A percentile compares a stretch with the other conserved stretches of the same genome.
Conservation (phyloP, 345 rosid species). For the Salix caprea region DNA sequence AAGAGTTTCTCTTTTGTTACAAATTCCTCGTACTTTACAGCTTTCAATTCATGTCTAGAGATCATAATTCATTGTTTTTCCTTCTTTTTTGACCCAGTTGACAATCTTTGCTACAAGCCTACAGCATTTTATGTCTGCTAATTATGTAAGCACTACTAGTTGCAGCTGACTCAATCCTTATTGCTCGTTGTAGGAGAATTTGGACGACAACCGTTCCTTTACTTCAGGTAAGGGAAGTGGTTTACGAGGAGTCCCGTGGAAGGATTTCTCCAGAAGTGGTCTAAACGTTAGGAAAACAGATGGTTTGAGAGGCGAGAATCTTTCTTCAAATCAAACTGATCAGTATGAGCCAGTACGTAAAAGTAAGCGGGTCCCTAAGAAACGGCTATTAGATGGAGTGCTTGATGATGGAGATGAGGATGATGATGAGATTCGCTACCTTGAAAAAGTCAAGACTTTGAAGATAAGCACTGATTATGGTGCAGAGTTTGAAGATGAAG, state of each 20-base stretch:
- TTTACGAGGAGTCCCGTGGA: conserved; percentile 21
- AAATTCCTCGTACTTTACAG: background rate
- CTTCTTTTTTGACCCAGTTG: background rate
- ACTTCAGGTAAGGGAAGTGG: conserved; percentile 15
- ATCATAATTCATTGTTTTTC: background rate
- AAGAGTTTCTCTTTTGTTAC: background rate
- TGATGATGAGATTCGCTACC: conserved; percentile 26
- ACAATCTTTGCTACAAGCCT: background rate
- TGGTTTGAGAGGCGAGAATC: conserved; percentile 25
- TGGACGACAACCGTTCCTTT: conserved; percentile 22
- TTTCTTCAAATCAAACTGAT: conserved; percentile 19
- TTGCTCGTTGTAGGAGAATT: conserved; percentile 13
- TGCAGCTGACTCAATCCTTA: background rate
- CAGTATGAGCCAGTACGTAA: conserved; percentile 22
- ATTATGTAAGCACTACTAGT: background rate
- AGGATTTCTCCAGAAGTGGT: conserved; percentile 17
- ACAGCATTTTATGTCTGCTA: background rate
- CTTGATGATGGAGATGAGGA: conserved; percentile 26
- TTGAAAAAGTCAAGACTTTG: conserved; percentile 22
- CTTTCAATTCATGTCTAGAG: background rate
- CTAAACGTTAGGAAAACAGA: conserved; percentile 24
- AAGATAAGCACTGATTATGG: conserved; percentile 22
- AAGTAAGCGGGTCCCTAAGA: conserved; percentile 27
- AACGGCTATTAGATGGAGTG: conserved; percentile 17
- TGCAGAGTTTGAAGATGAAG: conserved; percentile 27